Evolutionary conservation across 257 asterid species (phyloP).

Genomic region (Penstemon davidsonii): DNA sequence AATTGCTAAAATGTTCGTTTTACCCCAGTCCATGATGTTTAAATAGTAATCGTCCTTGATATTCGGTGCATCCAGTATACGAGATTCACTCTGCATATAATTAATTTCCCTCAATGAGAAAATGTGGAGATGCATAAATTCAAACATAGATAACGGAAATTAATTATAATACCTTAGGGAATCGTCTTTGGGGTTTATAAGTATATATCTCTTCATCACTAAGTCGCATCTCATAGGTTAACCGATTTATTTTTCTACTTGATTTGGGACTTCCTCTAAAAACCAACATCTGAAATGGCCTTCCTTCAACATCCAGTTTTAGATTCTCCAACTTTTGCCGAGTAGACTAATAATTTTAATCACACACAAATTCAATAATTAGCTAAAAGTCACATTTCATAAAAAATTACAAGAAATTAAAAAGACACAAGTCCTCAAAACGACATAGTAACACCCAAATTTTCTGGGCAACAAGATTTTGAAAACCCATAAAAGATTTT

Average conservation of each 20-base stretch:
- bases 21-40: conserved; percentile 79
- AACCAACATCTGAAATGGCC: conserved; percentile 81
- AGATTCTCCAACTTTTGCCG: conserved; percentile 47
- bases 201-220: conserved; percentile 37
- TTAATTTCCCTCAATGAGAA: no score
- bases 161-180: conserved; percentile 51
- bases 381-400: not conserved
- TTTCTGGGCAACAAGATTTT: conserved; percentile 6
- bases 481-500: conserved; percentile 9
- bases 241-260: conserved; percentile 40
- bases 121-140: not conserved
- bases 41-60: conserved; percentile 57
- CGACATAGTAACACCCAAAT: not conserved
- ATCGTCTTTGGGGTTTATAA: conserved; percentile 37
- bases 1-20: conserved; percentile 53
- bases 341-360: not conserved
- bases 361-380: not conserved
- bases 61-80: conserved; percentile 58
- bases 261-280: conserved; percentile 89
- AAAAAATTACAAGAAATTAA: conserved; percentile 1
- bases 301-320: conserved; percentile 65
- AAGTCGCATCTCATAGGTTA: conserved; percentile 56
- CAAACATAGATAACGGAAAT: not conserved
- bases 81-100: conserved; percentile 44
- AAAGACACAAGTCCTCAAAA: not conserved